Conservation (phyloP, 768 basidiomycete genomes). For the Suillus hirtellus region DNA sequence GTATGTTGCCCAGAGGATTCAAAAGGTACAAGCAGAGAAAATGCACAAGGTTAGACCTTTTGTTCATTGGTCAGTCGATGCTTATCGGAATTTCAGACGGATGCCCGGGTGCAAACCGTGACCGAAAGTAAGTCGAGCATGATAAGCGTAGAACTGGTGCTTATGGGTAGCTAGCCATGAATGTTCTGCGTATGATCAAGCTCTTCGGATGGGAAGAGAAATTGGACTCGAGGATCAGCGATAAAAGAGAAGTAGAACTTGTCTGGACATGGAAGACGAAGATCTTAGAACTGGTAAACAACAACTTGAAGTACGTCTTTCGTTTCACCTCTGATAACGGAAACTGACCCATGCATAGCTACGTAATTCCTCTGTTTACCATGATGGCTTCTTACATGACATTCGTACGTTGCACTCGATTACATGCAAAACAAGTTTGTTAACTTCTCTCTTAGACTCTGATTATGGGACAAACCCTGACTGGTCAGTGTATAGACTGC, state of each 20-base stretch:
- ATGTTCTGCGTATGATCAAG: conserved; percentile 67
- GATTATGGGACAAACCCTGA: conserved; percentile 16
- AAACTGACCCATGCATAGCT: conserved; percentile 35
- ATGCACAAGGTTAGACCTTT: conserved; percentile 45
- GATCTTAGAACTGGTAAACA: conserved; percentile 46
- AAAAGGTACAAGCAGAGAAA: conserved; percentile 47
- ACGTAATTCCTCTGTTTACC: conserved; percentile 57
- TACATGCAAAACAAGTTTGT: background rate
- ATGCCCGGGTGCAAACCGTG: conserved; percentile 59
- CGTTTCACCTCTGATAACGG: background rate
- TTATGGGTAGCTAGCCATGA: conserved; percentile 41
- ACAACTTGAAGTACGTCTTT: conserved; percentile 26
- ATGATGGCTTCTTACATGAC: conserved; percentile 67
- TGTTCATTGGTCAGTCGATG: background rate
- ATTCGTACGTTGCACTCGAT: conserved; percentile 42
- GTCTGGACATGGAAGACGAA: conserved; percentile 52
- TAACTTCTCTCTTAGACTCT: conserved; percentile 14
- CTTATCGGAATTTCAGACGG: conserved; percentile 37
- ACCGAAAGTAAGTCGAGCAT: conserved; percentile 50
- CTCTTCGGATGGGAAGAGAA: conserved; percentile 68
- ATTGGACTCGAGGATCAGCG: conserved; percentile 50
- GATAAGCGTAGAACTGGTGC: conserved; percentile 5
- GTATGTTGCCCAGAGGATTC: conserved; percentile 48
- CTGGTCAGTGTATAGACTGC: conserved; percentile 8
- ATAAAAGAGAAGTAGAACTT: conserved; percentile 64